A percentile compares a stretch with the other conserved stretches of the same genome.
Conservation (phyloP, 2,329 filamentous ascomycete species). For the Rachicladosporium sp. region DNA sequence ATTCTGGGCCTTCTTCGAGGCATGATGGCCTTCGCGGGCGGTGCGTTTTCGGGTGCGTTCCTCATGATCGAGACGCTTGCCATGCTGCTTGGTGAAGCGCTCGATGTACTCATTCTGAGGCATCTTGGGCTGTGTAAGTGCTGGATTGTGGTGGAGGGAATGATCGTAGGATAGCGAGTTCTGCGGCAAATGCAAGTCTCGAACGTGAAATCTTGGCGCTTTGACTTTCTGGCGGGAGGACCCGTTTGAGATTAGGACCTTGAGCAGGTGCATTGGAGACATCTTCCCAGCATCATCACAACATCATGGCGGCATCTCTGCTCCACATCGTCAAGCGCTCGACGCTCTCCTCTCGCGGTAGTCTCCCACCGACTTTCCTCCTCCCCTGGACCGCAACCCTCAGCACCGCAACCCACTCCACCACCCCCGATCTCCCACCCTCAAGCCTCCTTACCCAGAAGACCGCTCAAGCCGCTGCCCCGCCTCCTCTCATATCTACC, state of each 20-base stretch:
- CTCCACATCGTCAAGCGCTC: not conserved
- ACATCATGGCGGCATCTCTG: too few relatives aligned
- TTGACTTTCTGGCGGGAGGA: not conserved
- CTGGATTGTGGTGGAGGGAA: too few relatives aligned
- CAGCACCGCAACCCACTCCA: conserved; percentile 23
- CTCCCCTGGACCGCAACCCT: conserved; percentile 39
- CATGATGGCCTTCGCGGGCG: conserved; percentile 81
- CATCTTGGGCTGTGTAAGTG: conserved; percentile 32
- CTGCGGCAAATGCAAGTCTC: not conserved
- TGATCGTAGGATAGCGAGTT: not conserved
- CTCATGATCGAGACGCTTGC: conserved; percentile 60
- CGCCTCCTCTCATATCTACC: not conserved
- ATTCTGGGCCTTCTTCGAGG: conserved; percentile 83
- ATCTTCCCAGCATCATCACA: not conserved
- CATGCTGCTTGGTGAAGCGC: conserved; percentile 55
- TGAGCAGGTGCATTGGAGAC: not conserved
- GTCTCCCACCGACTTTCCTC: conserved; percentile 40
- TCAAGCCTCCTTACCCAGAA: conserved; percentile 12
- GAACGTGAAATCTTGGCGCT: conserved; percentile 4
- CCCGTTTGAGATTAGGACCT: conserved; percentile 2
- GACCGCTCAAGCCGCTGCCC: not conserved
- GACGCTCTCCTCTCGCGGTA: conserved; percentile 28
- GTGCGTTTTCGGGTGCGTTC: conserved; percentile 77
- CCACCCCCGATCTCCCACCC: conserved; percentile 23
- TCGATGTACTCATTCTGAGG: conserved; percentile 74